Conservation (phyloP, 345 rosid genomes). For the Pseudoturritis turrita region DNA sequence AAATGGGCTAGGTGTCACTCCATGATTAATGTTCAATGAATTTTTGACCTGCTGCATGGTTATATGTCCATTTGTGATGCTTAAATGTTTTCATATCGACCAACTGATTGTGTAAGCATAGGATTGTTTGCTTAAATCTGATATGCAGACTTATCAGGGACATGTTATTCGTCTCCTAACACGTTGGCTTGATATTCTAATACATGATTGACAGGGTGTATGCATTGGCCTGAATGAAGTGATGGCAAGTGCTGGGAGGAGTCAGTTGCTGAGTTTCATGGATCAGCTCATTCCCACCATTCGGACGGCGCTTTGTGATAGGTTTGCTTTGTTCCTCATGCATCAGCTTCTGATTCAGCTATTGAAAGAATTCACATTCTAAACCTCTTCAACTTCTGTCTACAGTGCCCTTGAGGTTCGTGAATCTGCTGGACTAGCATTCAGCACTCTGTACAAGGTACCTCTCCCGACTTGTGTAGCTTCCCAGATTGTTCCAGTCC, state of each 20-base stretch:
- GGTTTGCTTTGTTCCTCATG: constrained; percentile 39
- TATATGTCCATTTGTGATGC: constrained; percentile 5
- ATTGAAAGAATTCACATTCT: neutral
- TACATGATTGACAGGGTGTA: constrained; percentile 62
- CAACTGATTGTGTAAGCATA: no score
- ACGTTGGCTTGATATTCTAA: neutral
- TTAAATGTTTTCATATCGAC: neutral
- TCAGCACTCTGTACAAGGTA: constrained; percentile 97
- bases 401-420: constrained; percentile 82
- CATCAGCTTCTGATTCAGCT: neutral
- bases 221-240: constrained; percentile 98
- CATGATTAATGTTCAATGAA: constrained; percentile 1
- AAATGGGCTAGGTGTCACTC: neutral
- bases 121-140: constrained; percentile 1
- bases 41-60: neutral
- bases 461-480: constrained; percentile 6
- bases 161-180: neutral
- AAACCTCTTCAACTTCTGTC: neutral
- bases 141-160: no score
- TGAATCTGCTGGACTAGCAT: constrained; percentile 96
- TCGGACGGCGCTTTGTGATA: constrained; percentile 94
- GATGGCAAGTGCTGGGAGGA: constrained; percentile 96
- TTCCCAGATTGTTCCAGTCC: neutral
- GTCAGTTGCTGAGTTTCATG: constrained; percentile 89
- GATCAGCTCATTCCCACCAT: constrained; percentile 93